Conservation (phyloP, 768 basidiomycete genomes). For the Tephrocybe sp. region DNA sequence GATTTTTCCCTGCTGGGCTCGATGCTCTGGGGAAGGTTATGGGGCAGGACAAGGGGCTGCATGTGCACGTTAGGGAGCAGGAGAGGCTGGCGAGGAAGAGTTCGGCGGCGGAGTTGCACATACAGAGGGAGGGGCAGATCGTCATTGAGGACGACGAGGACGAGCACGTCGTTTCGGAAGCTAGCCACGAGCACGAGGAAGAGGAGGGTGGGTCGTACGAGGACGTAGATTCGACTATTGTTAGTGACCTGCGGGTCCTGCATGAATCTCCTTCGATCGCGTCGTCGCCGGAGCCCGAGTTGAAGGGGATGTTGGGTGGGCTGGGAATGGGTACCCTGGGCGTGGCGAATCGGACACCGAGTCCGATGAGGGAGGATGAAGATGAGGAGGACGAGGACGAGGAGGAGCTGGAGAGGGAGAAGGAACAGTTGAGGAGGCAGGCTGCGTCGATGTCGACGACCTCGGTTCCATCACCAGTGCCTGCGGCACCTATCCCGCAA, state of each 20-base stretch:
- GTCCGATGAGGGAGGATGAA: conserved; percentile 16
- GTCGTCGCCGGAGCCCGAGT: conserved; percentile 21
- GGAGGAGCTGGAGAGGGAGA: conserved; percentile 4
- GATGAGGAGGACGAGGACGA: not conserved
- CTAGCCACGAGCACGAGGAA: conserved; percentile 50
- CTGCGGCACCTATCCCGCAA: not conserved
- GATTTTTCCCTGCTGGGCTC: conserved; percentile 4
- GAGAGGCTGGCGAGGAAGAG: not conserved
- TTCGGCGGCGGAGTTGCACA: not conserved
- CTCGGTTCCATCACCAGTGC: not conserved
- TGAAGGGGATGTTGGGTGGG: conserved; percentile 13
- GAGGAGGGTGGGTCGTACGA: no score
- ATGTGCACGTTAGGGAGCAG: not conserved
- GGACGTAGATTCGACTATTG: no score
- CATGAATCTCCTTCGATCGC: conserved; percentile 18
- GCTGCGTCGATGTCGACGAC: not conserved
- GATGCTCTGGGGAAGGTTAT: conserved; percentile 1
- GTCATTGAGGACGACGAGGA: conserved; percentile 10
- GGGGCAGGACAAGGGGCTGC: not conserved
- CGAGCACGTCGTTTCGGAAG: no score
- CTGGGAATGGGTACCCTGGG: conserved; percentile 16
- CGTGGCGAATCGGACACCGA: conserved; percentile 27
- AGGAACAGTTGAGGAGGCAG: conserved; percentile 4
- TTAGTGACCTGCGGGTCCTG: not conserved
- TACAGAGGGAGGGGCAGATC: not conserved